Evolutionary conservation across 441 rosid species (phyloP), one percentile per base, ranked within the genome.

Genomic region (Macaranga tanarius): DNA sequence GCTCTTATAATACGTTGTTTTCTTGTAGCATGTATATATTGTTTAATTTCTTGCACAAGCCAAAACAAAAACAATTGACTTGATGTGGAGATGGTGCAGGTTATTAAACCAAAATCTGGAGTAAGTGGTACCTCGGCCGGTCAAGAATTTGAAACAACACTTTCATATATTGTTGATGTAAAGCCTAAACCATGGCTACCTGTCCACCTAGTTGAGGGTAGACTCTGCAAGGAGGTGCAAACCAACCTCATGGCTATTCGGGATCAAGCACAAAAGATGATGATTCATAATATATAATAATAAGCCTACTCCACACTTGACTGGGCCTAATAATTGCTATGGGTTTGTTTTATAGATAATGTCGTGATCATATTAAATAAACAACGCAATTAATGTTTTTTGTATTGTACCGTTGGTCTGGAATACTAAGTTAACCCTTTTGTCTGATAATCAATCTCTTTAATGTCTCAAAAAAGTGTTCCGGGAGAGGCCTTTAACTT

Each of bases 161-260:
- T 92, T 69, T 77, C 86, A 0, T 91, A 88, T 75, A 54, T 74
- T 1, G 88, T 91, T 8, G 91, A 92, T 68, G 90, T 87, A 26
- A 87, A 84, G 76, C 97, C 97, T 7, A 92, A 92, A 79, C 57
- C 83, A 47, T 90, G 97, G 96, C 79, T 95, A 75, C 97, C 96
- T 0, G 88, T 89, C 69, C 76, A 79, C 26, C 82, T 95, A 20
- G 80, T 95, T 26, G 95, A 95, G 86, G 94, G 97, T 61, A 88
- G 92, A 69, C 82, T 95, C 42, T 82, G 90, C 68, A 86, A 67
- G 47, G 94, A 88, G 86, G 86, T 95, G n/a, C 86, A 83, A 70
- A 82, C 83, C 12, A 92, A 92, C 74, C 94, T 95, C 51, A 61
- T 70, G n/a, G 84, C 86, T 79, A 83, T 94, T 10, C 80, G 91